Percentiles rank a stretch among this genome's conserved stretches.
These are phyloP conservation scores for Lycium ferocissimum DNA, from an alignment of 257 asterid genomes.

Conservation along the genomic window DNA sequence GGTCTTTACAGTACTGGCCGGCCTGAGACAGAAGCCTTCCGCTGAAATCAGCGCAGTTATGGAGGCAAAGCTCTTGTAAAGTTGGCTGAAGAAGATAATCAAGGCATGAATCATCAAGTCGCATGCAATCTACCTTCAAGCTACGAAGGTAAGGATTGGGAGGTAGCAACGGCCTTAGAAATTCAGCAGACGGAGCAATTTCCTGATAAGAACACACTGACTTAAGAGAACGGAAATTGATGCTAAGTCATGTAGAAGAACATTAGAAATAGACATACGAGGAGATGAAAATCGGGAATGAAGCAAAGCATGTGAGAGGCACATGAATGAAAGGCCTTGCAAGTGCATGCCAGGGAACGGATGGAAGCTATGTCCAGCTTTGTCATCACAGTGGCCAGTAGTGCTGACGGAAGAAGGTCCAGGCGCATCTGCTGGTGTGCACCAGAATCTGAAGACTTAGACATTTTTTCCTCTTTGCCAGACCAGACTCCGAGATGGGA, in stretches of 20 bases:
- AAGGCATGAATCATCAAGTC: conserved; percentile 81
- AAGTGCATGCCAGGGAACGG: conserved; percentile 86
- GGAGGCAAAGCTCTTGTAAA: conserved; percentile 74
- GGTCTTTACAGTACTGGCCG: conserved; percentile 74
- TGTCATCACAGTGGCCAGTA: conserved; percentile 79
- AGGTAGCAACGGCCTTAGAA: conserved; percentile 69
- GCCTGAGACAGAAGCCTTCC: conserved; percentile 74
- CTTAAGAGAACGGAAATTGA: conserved; percentile 17
- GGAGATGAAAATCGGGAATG: conserved; percentile 75
- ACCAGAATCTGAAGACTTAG: conserved; percentile 40
- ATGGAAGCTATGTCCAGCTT: conserved; percentile 85
- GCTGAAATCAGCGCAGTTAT: conserved; percentile 76
- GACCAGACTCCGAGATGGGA: background rate
- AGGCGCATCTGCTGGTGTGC: conserved; percentile 44
- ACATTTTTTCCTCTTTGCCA: conserved; percentile 48
- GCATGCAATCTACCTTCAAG: conserved; percentile 81
- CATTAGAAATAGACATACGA: conserved; percentile 47
- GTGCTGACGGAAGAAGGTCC: conserved; percentile 73
- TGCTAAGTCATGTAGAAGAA: background rate
- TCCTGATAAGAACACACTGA: conserved; percentile 49
- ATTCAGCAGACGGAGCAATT: conserved; percentile 68
- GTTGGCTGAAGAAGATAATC: conserved; percentile 64
- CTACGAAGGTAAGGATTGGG: conserved; percentile 67
- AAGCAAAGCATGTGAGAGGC: conserved; percentile 66
- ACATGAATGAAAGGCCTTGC: conserved; percentile 71